phyloP scores from a whole-genome alignment of 352 stramenopile species.

The Pythium coloratum region DNA sequence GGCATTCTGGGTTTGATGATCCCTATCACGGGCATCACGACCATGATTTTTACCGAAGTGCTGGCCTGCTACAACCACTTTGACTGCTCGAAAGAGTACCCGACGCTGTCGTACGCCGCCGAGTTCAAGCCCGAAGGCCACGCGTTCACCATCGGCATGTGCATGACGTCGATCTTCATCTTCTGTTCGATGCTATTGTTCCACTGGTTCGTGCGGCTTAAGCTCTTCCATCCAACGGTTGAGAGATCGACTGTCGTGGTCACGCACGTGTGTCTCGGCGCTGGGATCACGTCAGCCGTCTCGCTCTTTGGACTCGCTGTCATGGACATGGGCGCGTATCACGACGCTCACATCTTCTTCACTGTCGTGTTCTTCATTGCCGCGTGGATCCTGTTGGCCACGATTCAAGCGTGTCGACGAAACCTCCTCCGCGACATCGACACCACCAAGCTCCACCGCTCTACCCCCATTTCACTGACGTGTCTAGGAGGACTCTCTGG shows the following conservation, averaged over 20 bases:
- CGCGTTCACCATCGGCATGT: conserved; percentile 80
- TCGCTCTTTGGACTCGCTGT: conserved; percentile 70
- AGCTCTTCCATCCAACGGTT: conserved; percentile 25
- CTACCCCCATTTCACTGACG: conserved; percentile 21
- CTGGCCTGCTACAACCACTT: conserved; percentile 77
- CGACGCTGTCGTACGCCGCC: conserved; percentile 84
- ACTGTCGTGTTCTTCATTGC: conserved; percentile 78
- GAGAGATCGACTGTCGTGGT: conserved; percentile 6
- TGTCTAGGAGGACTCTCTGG: conserved; percentile 30
- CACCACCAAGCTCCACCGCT: conserved; percentile 19
- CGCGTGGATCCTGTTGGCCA: conserved; percentile 67
- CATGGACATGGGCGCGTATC: conserved; percentile 74
- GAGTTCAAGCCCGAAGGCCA: conserved; percentile 70
- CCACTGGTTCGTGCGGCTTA: conserved; percentile 67
- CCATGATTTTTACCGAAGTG: conserved; percentile 70
- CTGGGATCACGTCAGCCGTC: conserved; percentile 34
- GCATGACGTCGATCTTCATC: conserved; percentile 75
- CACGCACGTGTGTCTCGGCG: conserved; percentile 28
- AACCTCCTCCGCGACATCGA: conserved; percentile 40
- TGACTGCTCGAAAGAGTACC: conserved; percentile 67
- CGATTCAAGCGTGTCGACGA: conserved; percentile 49
- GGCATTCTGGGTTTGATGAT: conserved; percentile 71
- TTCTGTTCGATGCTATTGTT: conserved; percentile 53
- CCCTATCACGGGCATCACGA: conserved; percentile 64
- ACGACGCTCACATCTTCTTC: conserved; percentile 70